phyloP scores from a whole-genome alignment of 371 early-diverging fungal species.

The Rhizopus sp. region DNA sequence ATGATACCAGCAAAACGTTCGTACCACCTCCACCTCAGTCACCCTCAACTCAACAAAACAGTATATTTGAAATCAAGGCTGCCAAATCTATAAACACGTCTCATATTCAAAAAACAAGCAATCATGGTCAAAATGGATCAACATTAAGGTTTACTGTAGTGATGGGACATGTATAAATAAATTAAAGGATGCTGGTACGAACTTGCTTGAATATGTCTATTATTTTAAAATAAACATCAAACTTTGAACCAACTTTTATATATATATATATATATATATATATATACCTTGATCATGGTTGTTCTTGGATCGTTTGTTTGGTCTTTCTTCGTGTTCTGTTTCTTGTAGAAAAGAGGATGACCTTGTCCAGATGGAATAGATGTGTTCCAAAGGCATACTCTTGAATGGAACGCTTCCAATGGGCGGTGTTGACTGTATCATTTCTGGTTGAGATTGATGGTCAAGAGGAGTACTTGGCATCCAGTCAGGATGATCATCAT shows the following conservation, averaged over 20 bases:
- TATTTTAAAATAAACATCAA: neutral
- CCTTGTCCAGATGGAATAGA: slow-evolving; percentile 18
- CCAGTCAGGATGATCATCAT: slow-evolving; percentile 9
- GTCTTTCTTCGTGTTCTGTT: neutral
- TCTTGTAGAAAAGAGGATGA: slow-evolving; percentile 5
- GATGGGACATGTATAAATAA: slow-evolving; percentile 48
- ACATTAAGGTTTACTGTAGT: slow-evolving; percentile 47
- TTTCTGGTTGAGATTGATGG: neutral
- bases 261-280: too few species aligned
- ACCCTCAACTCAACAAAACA: slow-evolving; percentile 11
- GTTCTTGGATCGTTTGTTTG: slow-evolving; percentile 4
- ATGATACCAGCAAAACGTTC: neutral
- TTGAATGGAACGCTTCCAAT: neutral
- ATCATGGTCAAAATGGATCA: slow-evolving; percentile 2
- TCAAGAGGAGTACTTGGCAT: neutral
- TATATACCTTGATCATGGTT: neutral
- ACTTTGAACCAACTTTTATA: neutral
- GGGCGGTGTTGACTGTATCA: too few species aligned
- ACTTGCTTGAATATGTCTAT: slow-evolving; percentile 14
- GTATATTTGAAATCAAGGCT: slow-evolving; percentile 10
- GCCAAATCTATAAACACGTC: slow-evolving; percentile 8
- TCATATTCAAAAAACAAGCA: neutral
- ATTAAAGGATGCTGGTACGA: slow-evolving; percentile 7
- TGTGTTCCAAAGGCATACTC: slow-evolving; percentile 22
- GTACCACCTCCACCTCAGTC: slow-evolving; percentile 8